Conservation (phyloP, 495 filamentous ascomycete genomes). For the Cairneyella variabilis region DNA sequence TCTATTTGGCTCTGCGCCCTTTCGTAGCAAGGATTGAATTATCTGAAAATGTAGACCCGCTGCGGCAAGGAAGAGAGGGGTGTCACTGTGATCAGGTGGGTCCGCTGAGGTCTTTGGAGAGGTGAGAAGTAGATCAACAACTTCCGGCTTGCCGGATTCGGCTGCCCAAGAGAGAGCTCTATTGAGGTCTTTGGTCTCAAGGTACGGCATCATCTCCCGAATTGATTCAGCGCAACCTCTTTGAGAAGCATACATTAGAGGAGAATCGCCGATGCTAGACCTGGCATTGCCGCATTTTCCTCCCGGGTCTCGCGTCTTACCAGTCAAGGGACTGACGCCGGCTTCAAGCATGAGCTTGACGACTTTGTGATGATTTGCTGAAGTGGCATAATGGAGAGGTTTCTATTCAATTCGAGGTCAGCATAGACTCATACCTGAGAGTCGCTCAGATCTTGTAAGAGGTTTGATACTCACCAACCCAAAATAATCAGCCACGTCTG, state of each 20-base stretch:
- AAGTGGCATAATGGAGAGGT: slow-evolving; percentile 28
- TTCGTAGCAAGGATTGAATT: slow-evolving; percentile 8
- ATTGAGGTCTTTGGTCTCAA: slow-evolving; percentile 13
- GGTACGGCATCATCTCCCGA: slow-evolving; percentile 24
- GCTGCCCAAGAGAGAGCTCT: slow-evolving; percentile 26
- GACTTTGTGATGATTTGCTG: slow-evolving; percentile 7
- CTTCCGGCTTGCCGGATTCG: slow-evolving; percentile 1
- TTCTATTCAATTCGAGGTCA: too few species aligned
- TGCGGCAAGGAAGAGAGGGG: slow-evolving; percentile 25
- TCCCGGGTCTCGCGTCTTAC: slow-evolving; percentile 20
- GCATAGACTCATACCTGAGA: too few species aligned
- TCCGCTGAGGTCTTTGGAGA: slow-evolving; percentile 6
- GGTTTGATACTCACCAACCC: too few species aligned
- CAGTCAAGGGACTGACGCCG: slow-evolving; percentile 23
- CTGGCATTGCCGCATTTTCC: slow-evolving; percentile 1
- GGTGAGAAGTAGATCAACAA: slow-evolving; percentile 20
- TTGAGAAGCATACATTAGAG: slow-evolving; percentile 28
- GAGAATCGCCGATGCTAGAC: slow-evolving; percentile 11
- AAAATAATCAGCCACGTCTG: slow-evolving; percentile 10
- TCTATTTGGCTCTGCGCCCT: slow-evolving; percentile 16
- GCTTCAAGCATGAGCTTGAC: slow-evolving; percentile 20
- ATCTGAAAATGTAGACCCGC: background rate
- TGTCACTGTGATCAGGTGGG: slow-evolving; percentile 12
- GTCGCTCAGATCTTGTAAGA: too few species aligned
- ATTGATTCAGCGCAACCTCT: slow-evolving; percentile 23